Percentiles rank a stretch among this genome's conserved stretches.
Conservation (phyloP, 2,329 filamentous ascomycete species). For the Onygenales sp. region DNA sequence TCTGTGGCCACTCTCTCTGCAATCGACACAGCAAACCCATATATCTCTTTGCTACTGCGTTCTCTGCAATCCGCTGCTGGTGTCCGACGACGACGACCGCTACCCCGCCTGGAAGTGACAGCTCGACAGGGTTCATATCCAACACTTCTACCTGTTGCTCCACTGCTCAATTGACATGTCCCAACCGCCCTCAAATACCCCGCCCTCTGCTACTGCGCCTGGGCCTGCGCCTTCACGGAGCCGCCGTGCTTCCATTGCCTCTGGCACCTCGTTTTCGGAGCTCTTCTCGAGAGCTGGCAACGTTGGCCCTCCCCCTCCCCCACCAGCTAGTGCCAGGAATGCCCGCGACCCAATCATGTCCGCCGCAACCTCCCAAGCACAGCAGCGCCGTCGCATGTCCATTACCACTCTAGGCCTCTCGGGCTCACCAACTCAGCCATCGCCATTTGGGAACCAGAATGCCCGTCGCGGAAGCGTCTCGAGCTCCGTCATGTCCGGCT, state of each 20-base stretch:
- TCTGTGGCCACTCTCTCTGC: too few species aligned
- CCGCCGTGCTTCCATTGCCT: constrained; percentile 39
- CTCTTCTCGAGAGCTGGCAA: constrained; percentile 26
- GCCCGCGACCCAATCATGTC: constrained; percentile 20
- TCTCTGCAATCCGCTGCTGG: too few species aligned
- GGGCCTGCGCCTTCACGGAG: constrained; percentile 24
- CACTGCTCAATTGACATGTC: too few species aligned
- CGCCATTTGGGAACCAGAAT: constrained; percentile 36
- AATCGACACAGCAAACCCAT: too few species aligned
- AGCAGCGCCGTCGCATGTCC: constrained; percentile 56
- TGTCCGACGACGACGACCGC: too few species aligned
- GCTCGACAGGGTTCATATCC: too few species aligned
- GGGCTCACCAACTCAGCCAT: constrained; percentile 54
- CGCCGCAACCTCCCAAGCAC: constrained; percentile 42
- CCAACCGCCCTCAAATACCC: neutral
- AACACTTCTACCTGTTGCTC: too few species aligned
- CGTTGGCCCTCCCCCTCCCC: constrained; percentile 16
- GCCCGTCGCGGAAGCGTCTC: constrained; percentile 60
- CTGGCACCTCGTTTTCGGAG: constrained; percentile 31
- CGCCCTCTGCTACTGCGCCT: neutral
- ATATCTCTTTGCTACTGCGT: too few species aligned
- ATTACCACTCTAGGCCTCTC: constrained; percentile 67
- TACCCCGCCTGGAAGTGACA: too few species aligned
- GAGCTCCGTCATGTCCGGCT: constrained; percentile 43
- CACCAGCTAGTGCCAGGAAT: constrained; percentile 47